Conservation (phyloP, 345 rosid genomes). For the Zanthoxylum bungeanum region DNA sequence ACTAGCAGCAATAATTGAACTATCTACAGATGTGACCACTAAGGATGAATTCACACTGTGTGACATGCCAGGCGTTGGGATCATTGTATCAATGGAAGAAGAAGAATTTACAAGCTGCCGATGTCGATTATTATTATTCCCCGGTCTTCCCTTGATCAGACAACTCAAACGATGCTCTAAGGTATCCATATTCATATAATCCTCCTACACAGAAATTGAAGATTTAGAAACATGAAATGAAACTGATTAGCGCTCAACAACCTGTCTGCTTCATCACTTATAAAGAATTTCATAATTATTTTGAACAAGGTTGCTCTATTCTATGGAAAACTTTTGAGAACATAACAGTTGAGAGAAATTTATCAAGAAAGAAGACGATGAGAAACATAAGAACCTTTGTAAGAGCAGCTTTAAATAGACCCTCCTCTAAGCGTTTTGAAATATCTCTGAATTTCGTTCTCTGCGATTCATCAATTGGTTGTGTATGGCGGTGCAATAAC, state of each 20-base stretch:
- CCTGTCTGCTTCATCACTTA: not conserved
- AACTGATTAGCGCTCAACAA: not conserved
- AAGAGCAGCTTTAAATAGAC: conserved; percentile 60
- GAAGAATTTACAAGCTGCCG: conserved; percentile 55
- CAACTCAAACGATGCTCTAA: conserved; percentile 59
- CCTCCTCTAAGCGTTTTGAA: conserved; percentile 85
- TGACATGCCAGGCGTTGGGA: conserved; percentile 90
- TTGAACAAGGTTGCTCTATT: not conserved
- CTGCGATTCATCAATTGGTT: conserved; percentile 41
- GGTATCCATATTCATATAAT: conserved; percentile 64
- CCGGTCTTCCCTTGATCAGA: conserved; percentile 39
- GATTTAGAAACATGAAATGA: conserved; percentile 14
- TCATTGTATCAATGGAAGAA: conserved; percentile 69
- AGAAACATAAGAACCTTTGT: conserved; percentile 52
- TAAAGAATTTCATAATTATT: not conserved
- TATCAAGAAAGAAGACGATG: not conserved
- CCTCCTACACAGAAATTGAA: conserved; percentile 55
- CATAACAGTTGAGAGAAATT: not conserved
- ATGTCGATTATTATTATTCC: conserved; percentile 40
- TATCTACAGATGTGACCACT: conserved; percentile 53
- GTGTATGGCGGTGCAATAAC: conserved; percentile 50
- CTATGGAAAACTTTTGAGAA: not conserved
- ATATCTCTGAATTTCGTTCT: conserved; percentile 48
- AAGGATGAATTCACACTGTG: conserved; percentile 50
- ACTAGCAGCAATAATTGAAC: conserved; percentile 43